Evolutionary conservation across 192 early-diverging fungal species (phyloP), one percentile per base, ranked within the genome.

Genomic region (Coemansia sp.): DNA sequence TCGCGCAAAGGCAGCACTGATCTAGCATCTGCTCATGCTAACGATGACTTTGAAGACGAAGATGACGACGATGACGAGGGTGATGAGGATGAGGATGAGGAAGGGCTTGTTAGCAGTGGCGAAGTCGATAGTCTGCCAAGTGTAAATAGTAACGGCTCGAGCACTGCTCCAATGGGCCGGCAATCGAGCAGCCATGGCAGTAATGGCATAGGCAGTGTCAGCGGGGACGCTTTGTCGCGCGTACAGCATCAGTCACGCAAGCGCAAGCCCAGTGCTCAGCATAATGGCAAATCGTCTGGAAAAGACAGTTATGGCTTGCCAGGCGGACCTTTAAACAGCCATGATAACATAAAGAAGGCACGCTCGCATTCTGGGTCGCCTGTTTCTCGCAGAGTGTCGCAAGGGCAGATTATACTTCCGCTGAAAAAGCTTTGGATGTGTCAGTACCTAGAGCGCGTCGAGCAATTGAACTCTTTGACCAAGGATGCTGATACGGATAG

Each of bases 351-450:
- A 41, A 70, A 77, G 24, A 67, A 54, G 44, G 59, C 41, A 27
- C 67, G 73, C 1, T 42, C 64, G 14, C 39, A 50, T n/a, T 40
- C 44, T 49, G 37, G 43, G 17, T 46, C 46, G 5, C 33, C 34
- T 0, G 39, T 30, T 7, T 55, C 57, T 23, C 39, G 24, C 18
- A 51, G 23, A 27, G n/a, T 38, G 0, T 62, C 60, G 18, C 19
- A 47, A 51, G 25, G 38, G 25, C 44, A 49, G 51, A 21, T 14
- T 4, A 11, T 39, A 9, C 45, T 78, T 34, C 76, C 76, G 13
- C 66, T 62, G 40, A 79, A 79, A 43, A 79, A 79, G 53, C 58
- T 79, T 8, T 79, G 76, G 76, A 66, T 79, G 65, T 73, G 48
- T 46, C 62, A 64, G 41, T 79, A 79, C 44, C 46, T 79, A 10